Evolutionary conservation across 2,329 filamentous ascomycete species (phyloP), one percentile per base, ranked within the genome.

Genomic region (Cladosporium sp.): DNA sequence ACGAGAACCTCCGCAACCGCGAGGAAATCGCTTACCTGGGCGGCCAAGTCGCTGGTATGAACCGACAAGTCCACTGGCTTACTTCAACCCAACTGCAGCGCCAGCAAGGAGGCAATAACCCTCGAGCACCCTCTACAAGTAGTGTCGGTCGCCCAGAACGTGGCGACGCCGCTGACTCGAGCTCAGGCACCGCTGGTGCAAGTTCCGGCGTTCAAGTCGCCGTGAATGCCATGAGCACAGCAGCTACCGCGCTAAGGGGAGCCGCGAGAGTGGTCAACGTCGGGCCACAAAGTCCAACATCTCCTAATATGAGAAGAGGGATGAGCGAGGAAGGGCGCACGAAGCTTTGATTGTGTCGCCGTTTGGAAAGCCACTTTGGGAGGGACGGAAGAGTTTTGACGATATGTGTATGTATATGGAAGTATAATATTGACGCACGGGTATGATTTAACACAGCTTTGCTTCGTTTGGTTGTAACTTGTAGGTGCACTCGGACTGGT

Each of bases 61-160:
- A 84, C 63, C 82, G 87, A 78, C 86, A 89, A 70, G 79, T 89
- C 25, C 85, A 88, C 61, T 88, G 86, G 86, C 79, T 88, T 14
- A 84, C 87, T 71, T 85, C 84, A 66, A 81, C 84, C 1, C 82
- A 85, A 21, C 74, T 87, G 66, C 83, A 86, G 65, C 76, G 81
- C 25, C 70, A 72, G 56, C 66, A 69, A 32, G 23, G 70, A 69
- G 10, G 65, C 67, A 48, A 54, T 64, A 32, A 48, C 16, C 25
- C 59, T 28, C 46, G 48, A 5, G 46, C 48, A 7, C 59, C 48
- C 23, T 51, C 54, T 18, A 13, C 36, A 39, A 36, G 30, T 11
- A 14, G 21, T 23, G 39, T 28, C 21, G 11, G 36, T 18, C 26
- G 43, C 21, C 28, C 21, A 36, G 43, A 51, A 11, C 21, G 18